phyloP scores from a whole-genome alignment of 2,329 filamentous ascomycete species.

The Escovopsis weberi region DNA sequence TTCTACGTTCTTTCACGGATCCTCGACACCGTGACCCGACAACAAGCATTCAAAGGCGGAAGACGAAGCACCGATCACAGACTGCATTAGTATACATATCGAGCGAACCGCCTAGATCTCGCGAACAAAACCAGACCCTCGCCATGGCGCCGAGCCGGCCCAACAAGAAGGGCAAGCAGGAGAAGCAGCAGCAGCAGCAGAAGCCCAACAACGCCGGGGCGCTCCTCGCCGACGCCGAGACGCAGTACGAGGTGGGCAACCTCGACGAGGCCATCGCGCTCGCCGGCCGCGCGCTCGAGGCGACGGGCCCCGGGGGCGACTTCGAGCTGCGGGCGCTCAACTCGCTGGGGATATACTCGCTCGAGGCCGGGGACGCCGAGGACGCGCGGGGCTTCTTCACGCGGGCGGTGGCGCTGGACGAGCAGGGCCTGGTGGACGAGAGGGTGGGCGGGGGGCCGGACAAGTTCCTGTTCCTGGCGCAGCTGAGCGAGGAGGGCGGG shows the following conservation, averaged over 20 bases:
- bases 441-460: constrained; percentile 70
- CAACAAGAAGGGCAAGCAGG: constrained; percentile 21
- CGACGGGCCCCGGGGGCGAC: constrained; percentile 30
- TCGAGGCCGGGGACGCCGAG: constrained; percentile 72
- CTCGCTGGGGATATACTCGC: constrained; percentile 64
- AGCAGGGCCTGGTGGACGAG: constrained; percentile 56
- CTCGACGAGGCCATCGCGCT: constrained; percentile 25
- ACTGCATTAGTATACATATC: too few species aligned
- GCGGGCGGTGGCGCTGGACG: constrained; percentile 60
- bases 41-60: too few species aligned
- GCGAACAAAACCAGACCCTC: neutral
- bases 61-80: too few species aligned
- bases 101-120: too few species aligned
- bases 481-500: constrained; percentile 62
- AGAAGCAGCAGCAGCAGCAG: constrained; percentile 1
- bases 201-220: constrained; percentile 14
- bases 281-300: constrained; percentile 28
- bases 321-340: constrained; percentile 52
- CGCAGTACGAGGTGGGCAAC: constrained; percentile 27
- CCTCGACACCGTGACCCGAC: too few species aligned
- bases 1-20: too few species aligned
- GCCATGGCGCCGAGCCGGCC: constrained; percentile 29
- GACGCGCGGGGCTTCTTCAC: constrained; percentile 58
- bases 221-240: constrained; percentile 25
- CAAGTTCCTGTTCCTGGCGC: constrained; percentile 90